Percentiles rank a stretch among this genome's conserved stretches.
phyloP scores from a whole-genome alignment of 2,329 filamentous ascomycete species.

The Leptographium radiaticola region DNA sequence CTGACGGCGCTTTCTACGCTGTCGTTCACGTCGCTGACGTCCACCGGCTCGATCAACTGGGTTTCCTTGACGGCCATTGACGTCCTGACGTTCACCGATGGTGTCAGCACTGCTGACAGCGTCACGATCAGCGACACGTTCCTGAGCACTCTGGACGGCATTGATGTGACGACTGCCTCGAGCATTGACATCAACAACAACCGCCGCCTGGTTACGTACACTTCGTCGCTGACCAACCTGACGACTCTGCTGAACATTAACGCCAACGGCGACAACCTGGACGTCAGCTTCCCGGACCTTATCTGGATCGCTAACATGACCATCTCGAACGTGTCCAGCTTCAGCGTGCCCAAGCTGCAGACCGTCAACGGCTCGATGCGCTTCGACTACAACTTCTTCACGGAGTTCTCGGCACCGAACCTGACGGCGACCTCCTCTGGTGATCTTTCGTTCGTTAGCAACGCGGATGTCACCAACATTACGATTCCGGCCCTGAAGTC shows the following conservation, averaged over 20 bases:
- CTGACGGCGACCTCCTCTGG: conserved; percentile 51
- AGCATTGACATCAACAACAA: conserved; percentile 86
- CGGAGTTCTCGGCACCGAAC: conserved; percentile 50
- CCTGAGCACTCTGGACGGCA: conserved; percentile 63
- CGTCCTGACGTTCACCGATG: conserved; percentile 28
- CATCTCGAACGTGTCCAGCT: conserved; percentile 63
- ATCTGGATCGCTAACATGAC: conserved; percentile 67
- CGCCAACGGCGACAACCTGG: conserved; percentile 64
- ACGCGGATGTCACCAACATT: conserved; percentile 56
- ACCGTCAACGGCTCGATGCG: conserved; percentile 67
- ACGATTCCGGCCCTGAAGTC: conserved; percentile 54
- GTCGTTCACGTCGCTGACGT: conserved; percentile 49
- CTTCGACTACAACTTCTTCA: conserved; percentile 69
- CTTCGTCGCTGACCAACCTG: conserved; percentile 67
- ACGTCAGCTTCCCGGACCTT: conserved; percentile 65
- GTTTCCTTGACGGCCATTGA: conserved; percentile 53
- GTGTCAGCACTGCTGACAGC: conserved; percentile 52
- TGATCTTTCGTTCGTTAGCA: conserved; percentile 50
- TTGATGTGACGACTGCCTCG: conserved; percentile 63
- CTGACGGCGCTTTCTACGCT: conserved; percentile 58
- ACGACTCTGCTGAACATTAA: conserved; percentile 57
- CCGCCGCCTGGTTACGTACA: conserved; percentile 60
- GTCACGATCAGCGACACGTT: conserved; percentile 79
- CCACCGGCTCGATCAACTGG: conserved; percentile 57
- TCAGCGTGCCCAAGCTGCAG: conserved; percentile 60